Evolutionary conservation across 2,329 filamentous ascomycete species (phyloP).

Genomic region (Diaporthe australafricana): DNA sequence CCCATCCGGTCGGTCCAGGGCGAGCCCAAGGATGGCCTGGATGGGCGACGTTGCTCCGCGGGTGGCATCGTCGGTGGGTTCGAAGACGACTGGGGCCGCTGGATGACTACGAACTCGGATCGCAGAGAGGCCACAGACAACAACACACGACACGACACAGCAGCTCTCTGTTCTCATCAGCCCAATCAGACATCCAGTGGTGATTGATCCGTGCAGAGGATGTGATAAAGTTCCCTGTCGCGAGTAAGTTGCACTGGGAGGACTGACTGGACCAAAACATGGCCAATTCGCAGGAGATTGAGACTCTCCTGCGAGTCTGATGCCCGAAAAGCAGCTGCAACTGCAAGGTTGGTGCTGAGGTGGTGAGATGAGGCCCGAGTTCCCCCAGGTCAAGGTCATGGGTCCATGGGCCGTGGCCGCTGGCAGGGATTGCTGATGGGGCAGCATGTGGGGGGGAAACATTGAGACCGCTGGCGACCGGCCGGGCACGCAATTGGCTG

Average conservation of each 20-base stretch:
- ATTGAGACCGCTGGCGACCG: neutral
- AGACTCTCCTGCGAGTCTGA: neutral
- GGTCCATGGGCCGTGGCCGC: neutral
- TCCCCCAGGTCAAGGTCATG: conserved; percentile 13
- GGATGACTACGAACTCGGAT: conserved; percentile 18
- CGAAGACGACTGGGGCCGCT: neutral
- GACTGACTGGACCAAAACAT: neutral
- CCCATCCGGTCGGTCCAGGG: conserved; percentile 22
- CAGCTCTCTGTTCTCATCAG: neutral
- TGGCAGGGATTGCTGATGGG: conserved; percentile 4
- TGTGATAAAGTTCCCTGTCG: neutral
- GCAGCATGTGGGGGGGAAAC: neutral
- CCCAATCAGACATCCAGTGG: neutral
- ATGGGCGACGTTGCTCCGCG: conserved; percentile 19
- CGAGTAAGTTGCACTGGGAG: conserved; percentile 22
- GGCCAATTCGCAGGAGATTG: conserved; percentile 8
- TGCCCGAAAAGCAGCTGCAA: neutral
- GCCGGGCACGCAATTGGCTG: neutral
- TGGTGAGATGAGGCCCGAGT: conserved; percentile 24
- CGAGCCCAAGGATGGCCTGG: conserved; percentile 8
- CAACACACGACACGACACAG: conserved; percentile 1
- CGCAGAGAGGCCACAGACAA: conserved; percentile 11
- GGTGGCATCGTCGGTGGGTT: conserved; percentile 29
- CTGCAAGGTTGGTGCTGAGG: conserved; percentile 8
- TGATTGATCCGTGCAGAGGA: neutral